Conservation (phyloP, 2,329 filamentous ascomycete species). For the Ophiocordyceps australis region DNA sequence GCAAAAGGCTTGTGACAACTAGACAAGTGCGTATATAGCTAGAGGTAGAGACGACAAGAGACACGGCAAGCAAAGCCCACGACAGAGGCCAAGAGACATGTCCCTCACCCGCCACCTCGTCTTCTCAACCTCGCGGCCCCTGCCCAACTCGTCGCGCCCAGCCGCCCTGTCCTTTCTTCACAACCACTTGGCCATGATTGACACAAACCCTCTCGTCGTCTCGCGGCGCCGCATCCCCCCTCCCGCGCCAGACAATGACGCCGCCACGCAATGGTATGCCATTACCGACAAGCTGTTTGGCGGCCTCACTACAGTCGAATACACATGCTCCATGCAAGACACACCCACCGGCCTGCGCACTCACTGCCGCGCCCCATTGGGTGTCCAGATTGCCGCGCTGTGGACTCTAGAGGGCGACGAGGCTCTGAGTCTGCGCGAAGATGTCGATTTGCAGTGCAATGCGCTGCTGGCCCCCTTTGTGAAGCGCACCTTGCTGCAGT, state of each 20-base stretch:
- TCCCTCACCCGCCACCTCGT: too few species aligned
- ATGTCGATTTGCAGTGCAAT: slow-evolving; percentile 67
- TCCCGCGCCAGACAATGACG: slow-evolving; percentile 44
- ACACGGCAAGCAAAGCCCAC: too few species aligned
- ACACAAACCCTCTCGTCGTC: slow-evolving; percentile 69
- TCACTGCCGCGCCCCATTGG: slow-evolving; percentile 68
- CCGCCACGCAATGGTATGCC: slow-evolving; percentile 57
- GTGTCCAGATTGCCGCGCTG: slow-evolving; percentile 59
- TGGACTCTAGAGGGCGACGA: slow-evolving; percentile 60
- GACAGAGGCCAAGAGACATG: too few species aligned
- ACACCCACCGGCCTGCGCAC: slow-evolving; percentile 57
- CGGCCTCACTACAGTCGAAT: slow-evolving; percentile 49
- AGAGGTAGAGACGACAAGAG: too few species aligned
- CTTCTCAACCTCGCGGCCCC: slow-evolving; percentile 64
- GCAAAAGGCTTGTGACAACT: too few species aligned
- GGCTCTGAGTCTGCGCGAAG: slow-evolving; percentile 49
- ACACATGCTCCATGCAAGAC: slow-evolving; percentile 68
- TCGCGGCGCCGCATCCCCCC: slow-evolving; percentile 47
- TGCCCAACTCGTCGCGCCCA: slow-evolving; percentile 53
- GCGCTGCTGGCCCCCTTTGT: slow-evolving; percentile 60
- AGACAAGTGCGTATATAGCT: too few species aligned
- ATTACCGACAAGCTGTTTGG: slow-evolving; percentile 53
- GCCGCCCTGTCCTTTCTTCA: slow-evolving; percentile 61
- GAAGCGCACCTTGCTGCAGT: slow-evolving; percentile 64
- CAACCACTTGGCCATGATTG: slow-evolving; percentile 68